Percentiles rank a stretch among this genome's conserved stretches.
Conservation (phyloP, 257 asterid genomes). For the Avicennia marina region DNA sequence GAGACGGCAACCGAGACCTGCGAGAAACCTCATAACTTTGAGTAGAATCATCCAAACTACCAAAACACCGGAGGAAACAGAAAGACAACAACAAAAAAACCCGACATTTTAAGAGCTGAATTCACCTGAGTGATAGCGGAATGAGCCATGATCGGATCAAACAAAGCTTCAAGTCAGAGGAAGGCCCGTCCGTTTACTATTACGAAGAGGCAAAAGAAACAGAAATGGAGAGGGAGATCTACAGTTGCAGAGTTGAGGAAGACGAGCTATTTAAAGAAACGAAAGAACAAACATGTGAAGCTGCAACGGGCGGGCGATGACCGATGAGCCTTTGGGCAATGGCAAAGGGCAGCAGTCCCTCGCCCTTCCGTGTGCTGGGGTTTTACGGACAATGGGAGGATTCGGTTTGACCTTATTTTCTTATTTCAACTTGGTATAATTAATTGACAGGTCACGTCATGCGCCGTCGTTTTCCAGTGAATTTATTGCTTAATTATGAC, state of each 20-base stretch:
- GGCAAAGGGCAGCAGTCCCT: slow-evolving; percentile 31
- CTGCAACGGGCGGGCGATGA: no score
- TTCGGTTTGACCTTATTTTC: no score
- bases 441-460: no score
- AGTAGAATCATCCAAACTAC: slow-evolving; percentile 8
- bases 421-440: no score
- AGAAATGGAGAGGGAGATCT: background rate
- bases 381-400: no score
- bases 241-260: background rate
- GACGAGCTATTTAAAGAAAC: no score
- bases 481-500: no score
- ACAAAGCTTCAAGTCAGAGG: background rate
- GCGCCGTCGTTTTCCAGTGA: no score
- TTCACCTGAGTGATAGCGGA: slow-evolving; percentile 44
- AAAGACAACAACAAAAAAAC: background rate
- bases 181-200: background rate
- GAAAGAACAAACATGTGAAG: no score
- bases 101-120: background rate
- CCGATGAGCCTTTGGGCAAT: slow-evolving; percentile 28
- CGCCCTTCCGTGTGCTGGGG: no score
- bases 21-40: slow-evolving; percentile 15
- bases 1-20: slow-evolving; percentile 53
- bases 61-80: no score
- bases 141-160: slow-evolving; percentile 57
- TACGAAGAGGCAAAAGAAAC: background rate